A percentile compares a stretch with the other conserved stretches of the same genome.
Conservation (phyloP, 2,329 filamentous ascomycete species). For the Trichoderma guizhouense region DNA sequence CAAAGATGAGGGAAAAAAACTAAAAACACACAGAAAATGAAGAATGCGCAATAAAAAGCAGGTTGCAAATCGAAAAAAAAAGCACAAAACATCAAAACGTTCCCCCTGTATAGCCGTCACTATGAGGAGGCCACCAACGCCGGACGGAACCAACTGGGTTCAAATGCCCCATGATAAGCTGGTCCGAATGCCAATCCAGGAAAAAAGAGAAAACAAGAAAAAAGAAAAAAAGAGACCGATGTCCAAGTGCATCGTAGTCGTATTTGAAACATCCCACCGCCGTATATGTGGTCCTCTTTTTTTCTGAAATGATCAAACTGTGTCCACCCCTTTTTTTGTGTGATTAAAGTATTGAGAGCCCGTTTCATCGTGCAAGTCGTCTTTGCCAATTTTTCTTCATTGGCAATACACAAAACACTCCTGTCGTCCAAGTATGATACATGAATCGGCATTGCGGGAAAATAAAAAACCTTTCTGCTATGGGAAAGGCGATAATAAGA, state of each 20-base stretch:
- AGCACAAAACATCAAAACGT: neutral
- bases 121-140: slow-evolving; percentile 14
- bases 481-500: neutral
- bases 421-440: slow-evolving; percentile 12
- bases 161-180: slow-evolving; percentile 4
- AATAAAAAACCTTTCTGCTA: neutral
- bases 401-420: neutral
- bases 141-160: slow-evolving; percentile 15
- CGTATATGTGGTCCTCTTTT: neutral
- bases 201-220: neutral
- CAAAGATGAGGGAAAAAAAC: neutral
- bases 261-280: slow-evolving; percentile 13
- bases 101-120: slow-evolving; percentile 15
- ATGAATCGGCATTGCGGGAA: neutral
- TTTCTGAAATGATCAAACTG: neutral
- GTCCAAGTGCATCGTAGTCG: neutral
- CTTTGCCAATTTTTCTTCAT: neutral
- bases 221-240: neutral
- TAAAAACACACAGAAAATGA: neutral
- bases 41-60: neutral
- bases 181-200: slow-evolving; percentile 20
- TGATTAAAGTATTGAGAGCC: neutral
- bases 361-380: neutral
- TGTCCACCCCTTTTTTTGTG: neutral
- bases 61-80: neutral